Evolutionary conservation across 2,329 filamentous ascomycete genomes (phyloP).

Genomic region (Exutisphaerella laricina): DNA sequence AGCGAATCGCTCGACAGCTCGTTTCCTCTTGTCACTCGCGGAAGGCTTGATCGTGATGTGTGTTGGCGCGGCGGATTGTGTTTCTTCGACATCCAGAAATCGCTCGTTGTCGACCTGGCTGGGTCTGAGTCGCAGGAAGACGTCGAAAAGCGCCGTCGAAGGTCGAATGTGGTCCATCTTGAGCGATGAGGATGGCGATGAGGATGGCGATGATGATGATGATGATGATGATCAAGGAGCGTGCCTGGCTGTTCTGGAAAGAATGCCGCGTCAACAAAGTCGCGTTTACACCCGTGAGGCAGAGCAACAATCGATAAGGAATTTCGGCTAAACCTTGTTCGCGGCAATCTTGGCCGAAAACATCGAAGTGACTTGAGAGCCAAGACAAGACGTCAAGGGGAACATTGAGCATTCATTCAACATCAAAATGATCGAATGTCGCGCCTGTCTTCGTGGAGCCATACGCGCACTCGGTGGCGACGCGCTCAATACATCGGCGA

Average conservation of each 20-base stretch:
- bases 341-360: too few relatives aligned
- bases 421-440: slow-evolving; percentile 40
- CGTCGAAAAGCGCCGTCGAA: slow-evolving; percentile 65
- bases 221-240: too few relatives aligned
- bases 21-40: slow-evolving; percentile 72
- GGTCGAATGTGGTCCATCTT: slow-evolving; percentile 24
- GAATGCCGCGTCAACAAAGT: too few relatives aligned
- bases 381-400: not conserved
- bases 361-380: too few relatives aligned
- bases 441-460: slow-evolving; percentile 40
- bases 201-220: too few relatives aligned
- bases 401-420: not conserved
- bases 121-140: slow-evolving; percentile 72
- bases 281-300: slow-evolving; percentile 1
- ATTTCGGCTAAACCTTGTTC: slow-evolving; percentile 1
- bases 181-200: slow-evolving; percentile 5
- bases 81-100: slow-evolving; percentile 70
- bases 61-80: slow-evolving; percentile 37
- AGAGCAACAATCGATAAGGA: slow-evolving; percentile 11
- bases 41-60: slow-evolving; percentile 56
- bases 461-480: slow-evolving; percentile 38
- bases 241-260: too few relatives aligned
- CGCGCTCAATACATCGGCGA: slow-evolving; percentile 12
- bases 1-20: slow-evolving; percentile 86
- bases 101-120: slow-evolving; percentile 50